Percentiles rank a stretch among this genome's conserved stretches.
Evolutionary conservation across 768 basidiomycete genomes (phyloP).

Genomic region (Auricularia heimuer): DNA sequence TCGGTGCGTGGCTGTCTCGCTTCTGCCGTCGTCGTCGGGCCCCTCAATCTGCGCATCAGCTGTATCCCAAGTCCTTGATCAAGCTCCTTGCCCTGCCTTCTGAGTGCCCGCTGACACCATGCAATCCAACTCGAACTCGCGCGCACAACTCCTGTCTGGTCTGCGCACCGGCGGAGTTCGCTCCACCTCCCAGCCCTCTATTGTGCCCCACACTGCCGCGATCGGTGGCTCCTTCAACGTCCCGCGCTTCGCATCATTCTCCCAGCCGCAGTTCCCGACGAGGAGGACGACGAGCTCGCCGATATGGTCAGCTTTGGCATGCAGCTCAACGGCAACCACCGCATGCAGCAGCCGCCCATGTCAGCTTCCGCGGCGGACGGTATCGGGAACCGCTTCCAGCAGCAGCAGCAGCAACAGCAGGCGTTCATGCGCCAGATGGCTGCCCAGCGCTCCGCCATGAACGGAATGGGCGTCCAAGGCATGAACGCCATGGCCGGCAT

Average conservation of each 20-base stretch:
- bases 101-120: not conserved
- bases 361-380: constrained; percentile 61
- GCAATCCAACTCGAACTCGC: constrained; percentile 19
- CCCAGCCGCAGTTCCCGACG: constrained; percentile 33
- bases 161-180: constrained; percentile 88
- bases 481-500: constrained; percentile 28
- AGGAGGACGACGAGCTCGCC: constrained; percentile 47
- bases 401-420: constrained; percentile 36
- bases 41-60: constrained; percentile 12
- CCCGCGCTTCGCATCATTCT: constrained; percentile 40
- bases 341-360: constrained; percentile 42
- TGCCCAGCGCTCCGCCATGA: constrained; percentile 8
- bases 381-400: constrained; percentile 52
- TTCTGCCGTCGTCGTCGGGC: constrained; percentile 14
- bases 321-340: constrained; percentile 31
- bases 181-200: constrained; percentile 42
- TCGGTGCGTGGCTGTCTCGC: not conserved
- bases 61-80: constrained; percentile 28
- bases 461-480: constrained; percentile 40
- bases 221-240: constrained; percentile 48
- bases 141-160: constrained; percentile 79
- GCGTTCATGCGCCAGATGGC: constrained; percentile 16
- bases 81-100: constrained; percentile 30
- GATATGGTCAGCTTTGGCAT: constrained; percentile 46
- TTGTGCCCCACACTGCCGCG: constrained; percentile 40